Percentiles rank a stretch among this genome's conserved stretches.
Conservation (phyloP, 164 flowering plant species). For the Umbilicus rupestris region DNA sequence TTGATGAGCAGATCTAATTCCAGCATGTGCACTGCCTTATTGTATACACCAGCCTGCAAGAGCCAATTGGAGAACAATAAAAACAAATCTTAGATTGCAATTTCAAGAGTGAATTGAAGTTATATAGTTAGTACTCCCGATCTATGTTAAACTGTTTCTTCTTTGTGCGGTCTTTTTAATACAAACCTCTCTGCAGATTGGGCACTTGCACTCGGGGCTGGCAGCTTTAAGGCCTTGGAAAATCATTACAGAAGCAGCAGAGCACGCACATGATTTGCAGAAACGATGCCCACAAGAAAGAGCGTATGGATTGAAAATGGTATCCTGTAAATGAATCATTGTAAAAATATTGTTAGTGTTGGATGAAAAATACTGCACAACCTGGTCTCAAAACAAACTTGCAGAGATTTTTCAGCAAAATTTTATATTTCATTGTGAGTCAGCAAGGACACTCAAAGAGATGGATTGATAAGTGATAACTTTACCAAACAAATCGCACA, state of each 20-base stretch:
- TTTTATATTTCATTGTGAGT: not conserved
- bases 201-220: constrained; percentile 50
- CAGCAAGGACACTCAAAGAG: not conserved
- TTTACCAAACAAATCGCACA: constrained; percentile 89
- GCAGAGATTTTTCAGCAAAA: not conserved
- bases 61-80: not conserved
- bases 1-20: constrained; percentile 48
- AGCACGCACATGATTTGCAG: constrained; percentile 78
- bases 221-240: constrained; percentile 67
- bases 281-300: constrained; percentile 80
- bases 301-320: constrained; percentile 76
- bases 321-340: constrained; percentile 36
- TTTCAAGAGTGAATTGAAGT: not conserved
- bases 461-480: not conserved
- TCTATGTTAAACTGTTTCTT: too few relatives aligned
- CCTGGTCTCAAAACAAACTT: not conserved
- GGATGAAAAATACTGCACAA: not conserved
- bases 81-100: not conserved
- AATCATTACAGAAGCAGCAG: constrained; percentile 65
- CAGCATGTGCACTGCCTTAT: constrained; percentile 43
- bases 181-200: constrained; percentile 77
- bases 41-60: constrained; percentile 55
- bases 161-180: not conserved
- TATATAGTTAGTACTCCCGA: not conserved
- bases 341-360: not conserved